Base-by-base conservation (phyloP, 2,329 filamentous ascomycete species). In the Chrysosporium queenslandicum region DNA sequence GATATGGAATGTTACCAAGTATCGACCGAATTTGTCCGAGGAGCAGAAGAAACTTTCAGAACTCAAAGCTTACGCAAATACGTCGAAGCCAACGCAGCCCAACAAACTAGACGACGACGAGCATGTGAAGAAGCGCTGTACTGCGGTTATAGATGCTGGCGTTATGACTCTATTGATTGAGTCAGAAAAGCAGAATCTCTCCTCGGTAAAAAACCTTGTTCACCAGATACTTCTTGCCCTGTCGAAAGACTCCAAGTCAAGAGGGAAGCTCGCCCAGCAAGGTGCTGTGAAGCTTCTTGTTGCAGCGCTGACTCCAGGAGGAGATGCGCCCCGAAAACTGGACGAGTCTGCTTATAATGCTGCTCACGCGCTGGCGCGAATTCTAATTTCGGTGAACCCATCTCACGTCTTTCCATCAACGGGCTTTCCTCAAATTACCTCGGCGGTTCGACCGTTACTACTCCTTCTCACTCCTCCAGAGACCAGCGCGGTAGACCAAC, bases 41-140 rank as follows among this genome's bases (percentile, higher is more conserved):
- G 92, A 98, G 68, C 85, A 96, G 62, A 92, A 91, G 71, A 88
- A 87, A 63, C 87, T 98, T 72, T 80, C 80, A 4, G 87, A 98
- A 66, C 78, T 98, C 41, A 96, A 94, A 72, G 87, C 89, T 1
- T 98, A 97, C 62, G 92, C 92, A 12, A 87, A 94, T 64, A 86
- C 88, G 0, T 82, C 83, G 4, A 89, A 87, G 55, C 64, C 78
- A n/a, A 68, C 72, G 1, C 65, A 67, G 18, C 66, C 74, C 0
- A 81, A 90, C 63, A 79, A 81, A 6, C 74, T 94, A 0, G 83
- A 92, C 53, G 80, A 89, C 55, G 83, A 94, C 53, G 75, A 83
- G 1, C 81, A 86, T 58, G 89, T 94, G 30, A 75, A 79, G 14
- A 77, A 78, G 55, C 82, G 92, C 21, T 96, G 91, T 67, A 81